phyloP scores from a whole-genome alignment of 306 rosid genomes.

The Sesbania bispinosa region DNA sequence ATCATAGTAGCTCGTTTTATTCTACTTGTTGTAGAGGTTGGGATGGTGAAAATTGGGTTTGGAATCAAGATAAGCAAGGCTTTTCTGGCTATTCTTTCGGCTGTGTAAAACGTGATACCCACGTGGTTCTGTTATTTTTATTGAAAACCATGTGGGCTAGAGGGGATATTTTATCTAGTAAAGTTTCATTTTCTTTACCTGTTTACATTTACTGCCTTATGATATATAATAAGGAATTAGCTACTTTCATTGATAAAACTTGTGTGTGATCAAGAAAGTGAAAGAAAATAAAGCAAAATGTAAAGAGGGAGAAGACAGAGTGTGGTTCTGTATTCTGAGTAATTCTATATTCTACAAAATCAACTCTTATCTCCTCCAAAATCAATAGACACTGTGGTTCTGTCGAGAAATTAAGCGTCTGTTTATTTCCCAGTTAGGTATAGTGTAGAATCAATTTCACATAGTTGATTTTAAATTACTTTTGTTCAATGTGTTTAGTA shows the following conservation, averaged over 20 bases:
- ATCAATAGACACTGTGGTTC: too few relatives aligned
- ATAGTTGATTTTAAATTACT: too few relatives aligned
- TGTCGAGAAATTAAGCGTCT: too few relatives aligned
- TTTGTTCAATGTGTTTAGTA: too few relatives aligned
- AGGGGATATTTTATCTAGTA: conserved; percentile 33
- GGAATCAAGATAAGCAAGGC: conserved; percentile 43
- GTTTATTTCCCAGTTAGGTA: too few relatives aligned
- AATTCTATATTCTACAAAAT: too few relatives aligned
- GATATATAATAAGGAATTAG: conserved; percentile 26
- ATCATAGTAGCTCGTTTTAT: too few relatives aligned
- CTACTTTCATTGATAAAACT: neutral
- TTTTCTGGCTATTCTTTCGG: conserved; percentile 61
- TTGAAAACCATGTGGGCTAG: conserved; percentile 57
- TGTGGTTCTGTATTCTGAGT: too few relatives aligned
- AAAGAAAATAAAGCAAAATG: neutral
- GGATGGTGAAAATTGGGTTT: conserved; percentile 53
- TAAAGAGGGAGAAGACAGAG: too few relatives aligned
- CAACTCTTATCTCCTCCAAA: too few relatives aligned
- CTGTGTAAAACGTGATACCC: conserved; percentile 52
- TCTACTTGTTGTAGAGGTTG: too few relatives aligned
- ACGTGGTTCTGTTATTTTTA: conserved; percentile 68
- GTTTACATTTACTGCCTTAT: neutral
- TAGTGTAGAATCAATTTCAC: too few relatives aligned
- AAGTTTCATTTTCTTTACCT: conserved; percentile 26
- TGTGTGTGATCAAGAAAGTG: neutral